A percentile compares a stretch with the other conserved stretches of the same genome.
Evolutionary conservation across 495 filamentous ascomycete species (phyloP).

Genomic region (Glarea lozoyensis): DNA sequence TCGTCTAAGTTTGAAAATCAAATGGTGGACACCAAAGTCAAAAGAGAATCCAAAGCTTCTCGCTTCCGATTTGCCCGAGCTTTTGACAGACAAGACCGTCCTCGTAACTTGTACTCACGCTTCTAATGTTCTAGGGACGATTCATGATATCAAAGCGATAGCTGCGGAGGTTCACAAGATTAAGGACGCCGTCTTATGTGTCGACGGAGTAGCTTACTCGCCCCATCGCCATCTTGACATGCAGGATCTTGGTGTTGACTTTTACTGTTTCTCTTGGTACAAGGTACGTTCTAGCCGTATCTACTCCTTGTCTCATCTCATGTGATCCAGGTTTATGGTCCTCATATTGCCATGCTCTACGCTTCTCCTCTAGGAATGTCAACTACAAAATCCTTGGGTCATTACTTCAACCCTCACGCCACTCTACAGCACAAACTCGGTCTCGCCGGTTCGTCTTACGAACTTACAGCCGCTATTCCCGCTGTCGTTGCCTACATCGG

Average conservation of each 20-base stretch:
- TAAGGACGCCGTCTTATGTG: conserved; percentile 32
- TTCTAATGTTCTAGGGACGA: conserved; percentile 61
- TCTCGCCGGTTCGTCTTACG: conserved; percentile 57
- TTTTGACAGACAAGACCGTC: conserved; percentile 50
- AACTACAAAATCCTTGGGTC: conserved; percentile 44
- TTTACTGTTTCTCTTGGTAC: conserved; percentile 72
- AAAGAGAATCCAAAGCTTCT: conserved; percentile 45
- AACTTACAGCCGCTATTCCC: conserved; percentile 52
- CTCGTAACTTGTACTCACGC: conserved; percentile 63
- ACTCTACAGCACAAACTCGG: conserved; percentile 56
- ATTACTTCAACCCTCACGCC: conserved; percentile 55
- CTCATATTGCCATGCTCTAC: conserved; percentile 62
- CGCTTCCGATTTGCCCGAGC: conserved; percentile 36
- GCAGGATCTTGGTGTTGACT: conserved; percentile 53
- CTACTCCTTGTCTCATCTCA: not conserved
- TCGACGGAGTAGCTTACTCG: conserved; percentile 62
- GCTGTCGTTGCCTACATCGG: conserved; percentile 47
- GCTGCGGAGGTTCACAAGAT: conserved; percentile 40
- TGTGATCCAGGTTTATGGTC: conserved; percentile 49
- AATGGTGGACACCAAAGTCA: conserved; percentile 52
- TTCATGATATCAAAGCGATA: conserved; percentile 51
- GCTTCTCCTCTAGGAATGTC: conserved; percentile 39
- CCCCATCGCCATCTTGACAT: conserved; percentile 64
- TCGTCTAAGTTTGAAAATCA: conserved; percentile 45
- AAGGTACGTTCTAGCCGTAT: conserved; percentile 33